Evolutionary conservation across 1,139 yeast genomes (phyloP), one percentile per base, ranked within the genome.

Genomic region (Scheffersomyces lignicola): DNA sequence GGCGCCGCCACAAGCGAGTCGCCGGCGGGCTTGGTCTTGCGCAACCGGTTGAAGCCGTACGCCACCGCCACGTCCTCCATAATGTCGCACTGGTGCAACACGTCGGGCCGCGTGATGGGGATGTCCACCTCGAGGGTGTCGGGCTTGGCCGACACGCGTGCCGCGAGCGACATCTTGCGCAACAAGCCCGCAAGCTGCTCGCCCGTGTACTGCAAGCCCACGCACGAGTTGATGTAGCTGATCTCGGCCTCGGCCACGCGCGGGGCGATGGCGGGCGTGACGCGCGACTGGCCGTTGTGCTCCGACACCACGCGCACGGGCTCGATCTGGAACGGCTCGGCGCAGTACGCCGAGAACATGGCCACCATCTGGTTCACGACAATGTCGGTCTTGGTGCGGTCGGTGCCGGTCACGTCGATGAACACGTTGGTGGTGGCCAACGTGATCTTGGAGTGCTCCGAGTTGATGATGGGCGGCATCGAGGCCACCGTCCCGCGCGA

Each of bases 51-150:
- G 73, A 83, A 94, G 40, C 98, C 99, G 58, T 89, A 94, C 23
- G 89, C 95, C 57, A 94, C 84, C 35, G 97, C 98, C 32, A 90
- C 96, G 62, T 94, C 99, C 65, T 94, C 99, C 96, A 94, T 86
- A 49, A 94, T 84, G 64, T 94, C 99, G 73, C 98, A 92, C 62
- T 89, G 96, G 63, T 94, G 99, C 54, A 94, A 76, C 44, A 94
- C 78, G 62, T 94, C 99, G 7, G 97, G 82, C 69, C 99, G 83
- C 31, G 98, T 92, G 51, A 88, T 82, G 47, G 99, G 98, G 42
- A 92, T 78, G 31, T 67, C 59, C 37, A 92, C 95, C 38, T 83
- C 81, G 38, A 90, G 56, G 27, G 76, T 47, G 45, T 80, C 74
- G 14, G 68, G 51, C 45, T 79, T 75, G 4, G 59, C 52, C 4